Conservation (phyloP, 2,329 filamentous ascomycete species). For the Diplodia corticola region DNA sequence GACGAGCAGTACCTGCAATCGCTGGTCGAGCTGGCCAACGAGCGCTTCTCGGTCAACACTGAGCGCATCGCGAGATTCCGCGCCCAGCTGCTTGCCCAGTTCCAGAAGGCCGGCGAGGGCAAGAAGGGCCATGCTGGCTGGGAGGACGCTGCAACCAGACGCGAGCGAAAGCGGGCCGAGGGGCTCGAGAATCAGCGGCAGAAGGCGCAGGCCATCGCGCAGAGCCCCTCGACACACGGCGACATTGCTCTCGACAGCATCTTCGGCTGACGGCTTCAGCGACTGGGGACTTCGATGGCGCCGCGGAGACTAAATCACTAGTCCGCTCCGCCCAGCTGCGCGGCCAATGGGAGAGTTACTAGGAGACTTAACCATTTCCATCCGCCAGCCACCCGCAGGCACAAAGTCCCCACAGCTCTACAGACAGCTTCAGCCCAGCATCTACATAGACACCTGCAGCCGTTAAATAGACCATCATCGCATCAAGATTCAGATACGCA, state of each 20-base stretch:
- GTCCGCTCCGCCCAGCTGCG: neutral
- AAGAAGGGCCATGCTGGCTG: constrained; percentile 40
- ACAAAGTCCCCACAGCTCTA: neutral
- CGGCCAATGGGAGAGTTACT: constrained; percentile 27
- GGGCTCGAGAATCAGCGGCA: constrained; percentile 39
- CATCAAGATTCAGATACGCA: neutral
- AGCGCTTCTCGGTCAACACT: constrained; percentile 69
- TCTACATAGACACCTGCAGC: neutral
- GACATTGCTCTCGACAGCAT: constrained; percentile 19
- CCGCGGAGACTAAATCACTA: constrained; percentile 10
- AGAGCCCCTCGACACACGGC: neutral
- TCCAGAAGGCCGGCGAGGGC: constrained; percentile 20
- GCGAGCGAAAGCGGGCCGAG: constrained; percentile 44
- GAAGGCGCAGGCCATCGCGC: neutral
- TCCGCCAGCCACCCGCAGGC: constrained; percentile 7
- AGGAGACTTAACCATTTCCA: constrained; percentile 22
- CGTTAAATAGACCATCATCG: neutral
- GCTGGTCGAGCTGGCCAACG: constrained; percentile 70
- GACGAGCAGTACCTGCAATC: constrained; percentile 65
- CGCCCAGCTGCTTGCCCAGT: constrained; percentile 46
- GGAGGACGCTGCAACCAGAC: constrained; percentile 43
- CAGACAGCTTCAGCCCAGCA: neutral
- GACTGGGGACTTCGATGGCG: neutral
- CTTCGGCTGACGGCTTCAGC: constrained; percentile 10
- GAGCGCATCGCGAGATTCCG: constrained; percentile 68